Base-by-base conservation (phyloP, 305 asterid genomes). In the Stenogyne calaminthoides region DNA sequence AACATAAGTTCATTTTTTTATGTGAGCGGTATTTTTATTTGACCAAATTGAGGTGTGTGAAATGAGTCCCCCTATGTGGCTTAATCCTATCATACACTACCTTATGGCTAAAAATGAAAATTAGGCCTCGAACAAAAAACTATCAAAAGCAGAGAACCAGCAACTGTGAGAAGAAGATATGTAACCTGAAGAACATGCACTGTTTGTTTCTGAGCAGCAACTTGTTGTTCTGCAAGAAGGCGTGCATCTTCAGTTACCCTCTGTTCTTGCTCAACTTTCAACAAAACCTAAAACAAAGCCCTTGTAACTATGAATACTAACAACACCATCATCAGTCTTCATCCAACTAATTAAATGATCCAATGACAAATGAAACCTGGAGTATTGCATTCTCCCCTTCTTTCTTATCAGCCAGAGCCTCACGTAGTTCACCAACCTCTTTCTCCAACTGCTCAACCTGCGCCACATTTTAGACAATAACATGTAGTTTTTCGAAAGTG, bases 181-280 rank as follows among this genome's bases (percentile, higher is more conserved):
- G 61, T 62, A 82, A 93, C 98, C 98, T 93, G 89, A 75, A 91
- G 88, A 69, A 70, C 76, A 71, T 79, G 84, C 60, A 79, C 80
- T 12, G 89, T 88, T 15, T 75, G 70, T 81, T 75, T 88, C 85
- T 92, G 96, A 63, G 89, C 84, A 69, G 90, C 88, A 60, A 93
- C 85, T 70, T 91, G 93, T 81, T 89, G 87, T 83, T 91, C 96
- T 39, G 97, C 98, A 78, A 64, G 59, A 52, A 67, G 85, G 73
- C 97, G 88, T 75, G 90, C 96, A 58, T 91, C 96, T 84, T 93
- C 98, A 8, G 92, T 78, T 71, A 86, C 73, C 84, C 86, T 89
- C 77, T 93, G 98, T 69, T 91, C 98, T 75, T 93, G 96, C 81
- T 93, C 97, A 76, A 93, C 93, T 82, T 90, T 87, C 89, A 93